Conservation (phyloP, 768 basidiomycete species). For the Tephrocybe sp. region DNA sequence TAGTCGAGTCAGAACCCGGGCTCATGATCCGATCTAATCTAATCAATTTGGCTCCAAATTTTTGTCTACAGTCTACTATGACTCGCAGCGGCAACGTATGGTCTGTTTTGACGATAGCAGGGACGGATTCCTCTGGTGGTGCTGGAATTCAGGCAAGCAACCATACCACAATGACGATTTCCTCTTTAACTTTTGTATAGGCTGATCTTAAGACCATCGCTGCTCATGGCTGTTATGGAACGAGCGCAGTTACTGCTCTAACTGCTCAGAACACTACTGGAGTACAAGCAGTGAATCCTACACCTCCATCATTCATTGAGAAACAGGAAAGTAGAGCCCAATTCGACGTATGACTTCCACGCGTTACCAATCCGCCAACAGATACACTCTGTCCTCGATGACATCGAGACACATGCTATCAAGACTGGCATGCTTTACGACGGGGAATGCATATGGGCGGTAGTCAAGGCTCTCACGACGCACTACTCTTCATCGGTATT, state of each 20-base stretch:
- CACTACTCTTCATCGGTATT: slow-evolving; percentile 31
- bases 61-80: background rate
- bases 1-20: too few relatives aligned
- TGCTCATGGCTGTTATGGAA: slow-evolving; percentile 74
- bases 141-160: slow-evolving; percentile 80
- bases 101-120: slow-evolving; percentile 68
- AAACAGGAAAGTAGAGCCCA: slow-evolving; percentile 55
- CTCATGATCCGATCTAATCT: background rate
- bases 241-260: slow-evolving; percentile 79
- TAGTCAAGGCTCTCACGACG: slow-evolving; percentile 47
- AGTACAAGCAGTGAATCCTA: slow-evolving; percentile 70
- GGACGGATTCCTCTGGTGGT: slow-evolving; percentile 81
- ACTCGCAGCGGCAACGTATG: background rate
- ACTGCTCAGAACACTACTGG: slow-evolving; percentile 89
- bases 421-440: slow-evolving; percentile 92
- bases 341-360: background rate
- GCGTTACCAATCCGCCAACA: slow-evolving; percentile 28
- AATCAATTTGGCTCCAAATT: background rate
- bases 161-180: background rate
- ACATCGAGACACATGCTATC: slow-evolving; percentile 68
- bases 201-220: slow-evolving; percentile 88
- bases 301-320: slow-evolving; percentile 66
- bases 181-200: slow-evolving; percentile 31
- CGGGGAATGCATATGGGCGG: slow-evolving; percentile 45
- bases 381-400: slow-evolving; percentile 69